phyloP scores from a whole-genome alignment of 2,329 filamentous ascomycete genomes.

The Aspergillus unguis region DNA sequence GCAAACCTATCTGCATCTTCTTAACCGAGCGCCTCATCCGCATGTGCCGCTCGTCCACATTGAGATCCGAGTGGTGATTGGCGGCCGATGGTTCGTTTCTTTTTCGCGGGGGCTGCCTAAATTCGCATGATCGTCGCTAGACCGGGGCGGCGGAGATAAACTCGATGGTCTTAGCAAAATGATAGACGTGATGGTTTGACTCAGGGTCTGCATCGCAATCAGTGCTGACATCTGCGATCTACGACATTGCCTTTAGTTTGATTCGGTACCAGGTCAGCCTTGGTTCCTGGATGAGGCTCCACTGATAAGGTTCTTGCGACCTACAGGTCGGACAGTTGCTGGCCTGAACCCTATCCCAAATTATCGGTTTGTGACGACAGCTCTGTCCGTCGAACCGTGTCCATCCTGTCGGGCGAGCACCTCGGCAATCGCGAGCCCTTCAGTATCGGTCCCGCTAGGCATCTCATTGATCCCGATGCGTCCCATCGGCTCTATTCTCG shows the following conservation, averaged over 20 bases:
- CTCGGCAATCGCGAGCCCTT: too few species aligned
- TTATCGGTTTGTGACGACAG: conserved; percentile 6
- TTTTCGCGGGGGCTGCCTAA: background rate
- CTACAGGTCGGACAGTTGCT: conserved; percentile 9
- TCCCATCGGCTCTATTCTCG: background rate
- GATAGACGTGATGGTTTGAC: background rate
- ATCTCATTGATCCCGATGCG: background rate
- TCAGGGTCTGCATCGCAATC: background rate
- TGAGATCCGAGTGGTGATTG: background rate
- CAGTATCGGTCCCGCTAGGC: background rate
- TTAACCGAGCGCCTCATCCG: conserved; percentile 5
- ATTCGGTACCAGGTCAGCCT: conserved; percentile 1
- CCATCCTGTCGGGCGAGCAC: too few species aligned
- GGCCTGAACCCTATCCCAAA: conserved; percentile 2
- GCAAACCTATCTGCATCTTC: background rate
- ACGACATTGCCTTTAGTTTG: background rate
- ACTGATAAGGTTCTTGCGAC: conserved; percentile 10
- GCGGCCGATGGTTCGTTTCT: background rate
- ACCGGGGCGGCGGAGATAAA: background rate
- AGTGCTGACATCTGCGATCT: background rate
- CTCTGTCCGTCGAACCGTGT: background rate
- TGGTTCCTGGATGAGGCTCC: background rate
- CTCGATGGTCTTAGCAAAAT: background rate
- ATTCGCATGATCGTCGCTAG: background rate
- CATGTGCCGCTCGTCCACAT: conserved; percentile 8